Evolutionary conservation across 1,139 yeast genomes (phyloP).

Genomic region (Arxiozyma bovina): DNA sequence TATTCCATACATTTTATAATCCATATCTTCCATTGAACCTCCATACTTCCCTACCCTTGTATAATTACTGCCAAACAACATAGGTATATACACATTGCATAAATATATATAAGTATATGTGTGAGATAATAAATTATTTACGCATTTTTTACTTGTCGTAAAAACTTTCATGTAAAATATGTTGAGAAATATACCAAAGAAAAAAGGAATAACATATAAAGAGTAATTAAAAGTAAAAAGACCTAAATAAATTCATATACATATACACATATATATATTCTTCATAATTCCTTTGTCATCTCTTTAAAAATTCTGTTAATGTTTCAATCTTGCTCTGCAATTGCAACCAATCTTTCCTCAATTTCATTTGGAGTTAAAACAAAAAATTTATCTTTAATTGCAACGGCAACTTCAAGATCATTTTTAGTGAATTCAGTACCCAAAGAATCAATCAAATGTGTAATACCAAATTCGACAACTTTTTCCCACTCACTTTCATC

Average conservation of each 20-base stretch:
- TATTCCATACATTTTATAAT: conserved; percentile 72
- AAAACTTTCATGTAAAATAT: neutral
- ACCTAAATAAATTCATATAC: too few species aligned
- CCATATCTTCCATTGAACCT: neutral
- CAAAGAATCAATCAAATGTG: conserved; percentile 73
- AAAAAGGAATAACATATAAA: neutral
- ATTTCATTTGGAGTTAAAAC: conserved; percentile 75
- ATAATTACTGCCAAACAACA: neutral
- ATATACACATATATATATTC: neutral
- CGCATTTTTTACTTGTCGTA: neutral
- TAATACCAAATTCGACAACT: conserved; percentile 83
- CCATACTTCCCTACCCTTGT: neutral
- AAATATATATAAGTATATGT: neutral
- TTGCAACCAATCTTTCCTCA: conserved; percentile 84
- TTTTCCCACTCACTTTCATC: conserved; percentile 76
- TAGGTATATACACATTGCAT: neutral
- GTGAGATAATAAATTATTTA: neutral
- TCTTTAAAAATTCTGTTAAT: neutral
- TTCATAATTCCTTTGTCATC: neutral
- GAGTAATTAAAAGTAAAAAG: neutral
- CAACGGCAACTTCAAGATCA: conserved; percentile 90
- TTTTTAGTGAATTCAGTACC: conserved; percentile 91
- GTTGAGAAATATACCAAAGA: neutral
- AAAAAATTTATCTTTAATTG: conserved; percentile 57
- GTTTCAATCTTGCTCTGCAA: conserved; percentile 84